A percentile compares a stretch with the other conserved stretches of the same genome.
These are phyloP conservation scores for Quercus rubra DNA, from an alignment of 306 rosid species.

Conservation along the genomic window DNA sequence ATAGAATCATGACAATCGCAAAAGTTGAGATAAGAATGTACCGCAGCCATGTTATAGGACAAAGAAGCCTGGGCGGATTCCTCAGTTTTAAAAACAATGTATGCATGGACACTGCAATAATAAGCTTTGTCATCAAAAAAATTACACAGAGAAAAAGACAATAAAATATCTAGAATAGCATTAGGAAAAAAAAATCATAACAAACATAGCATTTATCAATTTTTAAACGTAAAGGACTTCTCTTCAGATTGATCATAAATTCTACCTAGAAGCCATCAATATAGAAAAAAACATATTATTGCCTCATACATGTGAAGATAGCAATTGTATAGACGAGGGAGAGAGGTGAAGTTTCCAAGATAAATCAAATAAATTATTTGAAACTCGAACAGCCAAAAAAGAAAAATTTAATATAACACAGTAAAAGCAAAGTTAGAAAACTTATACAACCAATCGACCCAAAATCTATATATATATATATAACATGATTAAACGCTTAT, in stretches of 20 bases:
- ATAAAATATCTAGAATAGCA: background rate
- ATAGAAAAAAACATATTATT: background rate
- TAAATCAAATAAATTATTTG: background rate
- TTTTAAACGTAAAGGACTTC: background rate
- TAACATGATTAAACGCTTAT: background rate
- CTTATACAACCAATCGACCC: background rate
- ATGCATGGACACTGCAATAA: constrained; percentile 76
- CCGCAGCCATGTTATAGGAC: constrained; percentile 86
- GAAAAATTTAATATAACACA: background rate
- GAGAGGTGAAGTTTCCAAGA: background rate
- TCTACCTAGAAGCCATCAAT: background rate
- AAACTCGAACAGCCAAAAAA: background rate
- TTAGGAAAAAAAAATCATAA: background rate
- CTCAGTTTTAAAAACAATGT: constrained; percentile 70
- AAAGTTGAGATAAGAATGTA: constrained; percentile 27
- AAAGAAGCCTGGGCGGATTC: constrained; percentile 79
- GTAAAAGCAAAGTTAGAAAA: background rate
- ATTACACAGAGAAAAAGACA: background rate
- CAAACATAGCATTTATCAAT: background rate
- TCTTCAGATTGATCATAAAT: background rate
- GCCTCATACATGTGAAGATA: background rate
- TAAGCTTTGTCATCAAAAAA: constrained; percentile 18
- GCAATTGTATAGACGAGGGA: background rate
- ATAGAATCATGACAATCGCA: background rate
- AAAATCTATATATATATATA: background rate